Conservation (phyloP, 1,139 yeast genomes). For the Scheffersomyces insectosa region DNA sequence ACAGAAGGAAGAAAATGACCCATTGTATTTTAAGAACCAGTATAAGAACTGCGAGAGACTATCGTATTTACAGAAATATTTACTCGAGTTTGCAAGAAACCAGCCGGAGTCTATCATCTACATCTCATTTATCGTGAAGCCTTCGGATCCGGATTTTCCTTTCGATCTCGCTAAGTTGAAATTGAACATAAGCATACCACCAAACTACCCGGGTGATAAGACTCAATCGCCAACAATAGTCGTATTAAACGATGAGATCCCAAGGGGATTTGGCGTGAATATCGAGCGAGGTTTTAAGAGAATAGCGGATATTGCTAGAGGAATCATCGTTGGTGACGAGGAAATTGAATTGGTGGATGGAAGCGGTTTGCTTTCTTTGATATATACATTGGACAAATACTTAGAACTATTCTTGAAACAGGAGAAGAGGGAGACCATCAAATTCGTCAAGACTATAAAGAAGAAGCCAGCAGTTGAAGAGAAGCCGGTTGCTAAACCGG, state of each 20-base stretch:
- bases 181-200: conserved; percentile 56
- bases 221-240: conserved; percentile 41
- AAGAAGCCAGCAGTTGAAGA: neutral
- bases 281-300: conserved; percentile 63
- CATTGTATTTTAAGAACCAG: conserved; percentile 6
- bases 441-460: conserved; percentile 32
- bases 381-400: conserved; percentile 56
- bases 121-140: conserved; percentile 40
- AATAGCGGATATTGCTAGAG: conserved; percentile 42
- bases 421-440: conserved; percentile 57
- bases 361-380: conserved; percentile 51
- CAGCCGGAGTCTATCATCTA: conserved; percentile 23
- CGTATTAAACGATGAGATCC: conserved; percentile 69
- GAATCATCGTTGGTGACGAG: conserved; percentile 20
- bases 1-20: conserved; percentile 6
- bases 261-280: conserved; percentile 67
- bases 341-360: conserved; percentile 43
- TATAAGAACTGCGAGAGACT: conserved; percentile 12
- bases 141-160: conserved; percentile 77
- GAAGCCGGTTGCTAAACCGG: neutral
- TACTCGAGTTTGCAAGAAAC: conserved; percentile 13
- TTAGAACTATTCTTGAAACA: conserved; percentile 58
- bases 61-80: conserved; percentile 12
- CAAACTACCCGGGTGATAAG: conserved; percentile 48
- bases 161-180: conserved; percentile 56